Evolutionary conservation across 352 stramenopile genomes (phyloP).

Genomic region (Pythium aquatile): DNA sequence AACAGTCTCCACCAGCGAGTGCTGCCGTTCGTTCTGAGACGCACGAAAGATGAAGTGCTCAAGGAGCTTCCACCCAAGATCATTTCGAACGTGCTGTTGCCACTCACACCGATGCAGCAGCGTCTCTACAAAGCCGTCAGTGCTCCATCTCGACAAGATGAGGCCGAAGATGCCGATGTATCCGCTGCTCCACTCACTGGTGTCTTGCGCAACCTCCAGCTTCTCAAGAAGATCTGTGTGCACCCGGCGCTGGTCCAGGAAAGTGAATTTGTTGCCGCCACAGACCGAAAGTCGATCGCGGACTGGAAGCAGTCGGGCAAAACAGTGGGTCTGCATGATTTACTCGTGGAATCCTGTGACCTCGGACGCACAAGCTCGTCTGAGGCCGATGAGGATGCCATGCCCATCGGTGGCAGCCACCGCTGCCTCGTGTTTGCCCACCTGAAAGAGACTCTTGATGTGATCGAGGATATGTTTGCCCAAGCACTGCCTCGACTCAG

Average conservation of each 20-base stretch:
- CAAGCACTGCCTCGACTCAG: conserved; percentile 55
- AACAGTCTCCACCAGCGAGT: conserved; percentile 93
- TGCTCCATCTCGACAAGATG: not conserved
- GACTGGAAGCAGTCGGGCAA: conserved; percentile 91
- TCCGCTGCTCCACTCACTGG: conserved; percentile 17
- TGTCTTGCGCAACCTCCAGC: conserved; percentile 60
- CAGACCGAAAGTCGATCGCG: conserved; percentile 29
- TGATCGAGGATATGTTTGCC: conserved; percentile 90
- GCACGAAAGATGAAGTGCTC: conserved; percentile 96
- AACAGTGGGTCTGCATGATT: conserved; percentile 75
- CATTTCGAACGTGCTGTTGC: conserved; percentile 91
- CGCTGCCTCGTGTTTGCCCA: conserved; percentile 97
- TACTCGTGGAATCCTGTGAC: conserved; percentile 73
- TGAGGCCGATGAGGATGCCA: conserved; percentile 22
- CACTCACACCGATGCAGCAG: conserved; percentile 87
- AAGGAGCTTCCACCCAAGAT: conserved; percentile 97
- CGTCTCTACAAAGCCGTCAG: conserved; percentile 70
- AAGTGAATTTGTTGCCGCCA: conserved; percentile 14
- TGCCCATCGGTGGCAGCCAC: conserved; percentile 39
- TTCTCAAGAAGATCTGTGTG: conserved; percentile 94
- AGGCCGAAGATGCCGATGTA: not conserved
- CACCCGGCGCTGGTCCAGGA: conserved; percentile 88
- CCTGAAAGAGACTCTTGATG: conserved; percentile 91
- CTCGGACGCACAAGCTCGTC: conserved; percentile 22
- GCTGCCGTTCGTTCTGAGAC: conserved; percentile 96